Percentiles rank a stretch among this genome's conserved stretches.
Evolutionary conservation across 2,329 filamentous ascomycete genomes (phyloP).

Genomic region (Emmonsia crescens): DNA sequence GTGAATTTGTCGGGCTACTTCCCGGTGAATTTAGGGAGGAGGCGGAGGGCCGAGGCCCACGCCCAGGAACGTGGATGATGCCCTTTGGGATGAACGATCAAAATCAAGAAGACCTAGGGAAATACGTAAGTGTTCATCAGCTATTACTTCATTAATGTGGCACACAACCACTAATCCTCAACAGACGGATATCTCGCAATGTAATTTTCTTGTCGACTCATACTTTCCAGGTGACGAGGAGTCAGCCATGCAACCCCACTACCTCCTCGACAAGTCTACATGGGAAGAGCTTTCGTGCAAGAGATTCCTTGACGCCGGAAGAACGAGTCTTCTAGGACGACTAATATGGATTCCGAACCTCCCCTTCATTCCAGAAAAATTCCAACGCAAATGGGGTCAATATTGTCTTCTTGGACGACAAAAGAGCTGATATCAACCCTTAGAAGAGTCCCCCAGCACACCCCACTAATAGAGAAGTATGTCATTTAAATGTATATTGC

Average conservation of each 20-base stretch:
- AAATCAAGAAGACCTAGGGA: constrained; percentile 74
- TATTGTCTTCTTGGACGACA: constrained; percentile 71
- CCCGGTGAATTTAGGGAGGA: constrained; percentile 84
- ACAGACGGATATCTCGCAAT: constrained; percentile 57
- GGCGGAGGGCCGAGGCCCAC: constrained; percentile 56
- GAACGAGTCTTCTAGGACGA: constrained; percentile 62
- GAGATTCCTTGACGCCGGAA: constrained; percentile 67
- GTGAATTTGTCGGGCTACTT: constrained; percentile 77
- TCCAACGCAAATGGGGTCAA: constrained; percentile 68
- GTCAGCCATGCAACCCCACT: constrained; percentile 68
- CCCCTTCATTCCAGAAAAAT: constrained; percentile 55
- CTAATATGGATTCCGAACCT: constrained; percentile 72
- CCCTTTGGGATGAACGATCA: constrained; percentile 83
- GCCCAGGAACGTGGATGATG: constrained; percentile 72
- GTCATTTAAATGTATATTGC: neutral
- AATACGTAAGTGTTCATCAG: constrained; percentile 54
- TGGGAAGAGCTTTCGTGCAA: constrained; percentile 72
- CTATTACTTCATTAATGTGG: neutral
- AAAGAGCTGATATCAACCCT: constrained; percentile 6
- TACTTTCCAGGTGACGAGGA: constrained; percentile 53
- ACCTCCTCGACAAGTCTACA: constrained; percentile 57
- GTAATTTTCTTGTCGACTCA: constrained; percentile 79
- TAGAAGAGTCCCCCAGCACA: neutral
- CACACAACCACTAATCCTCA: constrained; percentile 11
- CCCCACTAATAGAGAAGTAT: neutral